Base-by-base conservation (phyloP, 257 asterid genomes). In the Plantago major region DNA sequence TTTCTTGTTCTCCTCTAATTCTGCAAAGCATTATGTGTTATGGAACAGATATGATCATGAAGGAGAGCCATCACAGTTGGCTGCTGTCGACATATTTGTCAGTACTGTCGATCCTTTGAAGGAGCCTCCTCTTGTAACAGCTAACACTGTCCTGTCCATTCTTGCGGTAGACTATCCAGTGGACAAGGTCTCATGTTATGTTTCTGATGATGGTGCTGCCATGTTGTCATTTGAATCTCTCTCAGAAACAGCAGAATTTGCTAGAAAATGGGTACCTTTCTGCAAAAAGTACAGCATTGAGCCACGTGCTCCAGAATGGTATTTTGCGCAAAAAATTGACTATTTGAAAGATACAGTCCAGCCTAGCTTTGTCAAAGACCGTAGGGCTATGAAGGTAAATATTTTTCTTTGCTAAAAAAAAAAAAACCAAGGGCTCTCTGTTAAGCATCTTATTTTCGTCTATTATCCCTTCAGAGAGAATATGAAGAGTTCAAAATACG, bases 81-180 rank as follows among this genome's bases (percentile, higher is more conserved):
- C 97, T 77, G 97, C 97, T 81, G 99, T 93, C 65, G 99, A 93
- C 84, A 89, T 89, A 66, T 93, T 93, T 87, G 99, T 93, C 82
- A 93, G 97, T 83, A 89, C 97, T 66, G 97, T 93, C 8, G 99
- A 89, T 73, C 97, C 99, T 70, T 68, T 85, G 53, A 93, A 90
- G 89, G 99, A 93, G 79, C 97, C 98, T 56, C 95, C 98, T 53
- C 90, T 90, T 70, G 96, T 90, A 63, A 90, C 98, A 66, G 98
- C 98, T 65, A 90, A 90, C 71, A 90, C 98, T 45, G 95, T 90
- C 65, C 68, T 87, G 73, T 87, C 98, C 73, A 87, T 90, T 81
- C 95, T 90, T 58, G 78, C 98, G 43, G 96, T 88, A 46, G 98
- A 91, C 79, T 88, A 91, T 78, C 98, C 98, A 5, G 94, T 88